A percentile compares a stretch with the other conserved stretches of the same genome.
These are phyloP conservation scores for Kwoniella botswanensis DNA, from an alignment of 768 basidiomycete genomes.

Conservation along the genomic window DNA sequence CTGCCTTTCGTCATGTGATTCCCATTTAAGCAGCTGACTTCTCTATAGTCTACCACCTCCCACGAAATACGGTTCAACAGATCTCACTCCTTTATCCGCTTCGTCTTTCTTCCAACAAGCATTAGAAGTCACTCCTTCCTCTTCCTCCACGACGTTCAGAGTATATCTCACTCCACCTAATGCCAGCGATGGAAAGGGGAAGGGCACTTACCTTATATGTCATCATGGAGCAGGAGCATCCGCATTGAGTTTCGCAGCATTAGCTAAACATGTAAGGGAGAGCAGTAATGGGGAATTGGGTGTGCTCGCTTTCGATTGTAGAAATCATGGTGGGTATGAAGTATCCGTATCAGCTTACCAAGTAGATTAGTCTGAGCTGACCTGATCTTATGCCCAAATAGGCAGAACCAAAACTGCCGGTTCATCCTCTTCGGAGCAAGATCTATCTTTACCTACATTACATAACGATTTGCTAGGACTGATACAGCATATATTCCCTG, in stretches of 20 bases:
- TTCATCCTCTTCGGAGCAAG: conserved; percentile 55
- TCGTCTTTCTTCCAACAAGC: conserved; percentile 78
- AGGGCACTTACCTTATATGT: conserved; percentile 77
- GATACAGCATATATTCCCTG: conserved; percentile 72
- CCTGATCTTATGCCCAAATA: conserved; percentile 46
- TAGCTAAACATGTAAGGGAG: conserved; percentile 77
- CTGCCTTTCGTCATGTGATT: too few species aligned
- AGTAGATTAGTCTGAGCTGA: not conserved
- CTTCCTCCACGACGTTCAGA: conserved; percentile 70
- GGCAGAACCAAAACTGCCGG: conserved; percentile 68
- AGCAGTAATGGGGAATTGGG: conserved; percentile 75
- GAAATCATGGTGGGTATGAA: conserved; percentile 76
- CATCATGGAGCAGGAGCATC: conserved; percentile 97
- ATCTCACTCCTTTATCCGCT: conserved; percentile 79
- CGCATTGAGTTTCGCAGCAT: conserved; percentile 83
- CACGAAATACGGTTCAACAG: conserved; percentile 59
- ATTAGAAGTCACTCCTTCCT: conserved; percentile 71
- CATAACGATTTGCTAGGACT: conserved; percentile 75
- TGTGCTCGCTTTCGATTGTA: conserved; percentile 77
- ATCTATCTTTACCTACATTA: conserved; percentile 75
- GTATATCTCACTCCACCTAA: conserved; percentile 82
- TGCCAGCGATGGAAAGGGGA: conserved; percentile 19
- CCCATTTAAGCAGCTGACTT: not conserved
- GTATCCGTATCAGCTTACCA: too few species aligned
- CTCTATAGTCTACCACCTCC: conserved; percentile 25